phyloP scores from a whole-genome alignment of 1,284 basidiomycete genomes.

The Cryptococcus sp. region DNA sequence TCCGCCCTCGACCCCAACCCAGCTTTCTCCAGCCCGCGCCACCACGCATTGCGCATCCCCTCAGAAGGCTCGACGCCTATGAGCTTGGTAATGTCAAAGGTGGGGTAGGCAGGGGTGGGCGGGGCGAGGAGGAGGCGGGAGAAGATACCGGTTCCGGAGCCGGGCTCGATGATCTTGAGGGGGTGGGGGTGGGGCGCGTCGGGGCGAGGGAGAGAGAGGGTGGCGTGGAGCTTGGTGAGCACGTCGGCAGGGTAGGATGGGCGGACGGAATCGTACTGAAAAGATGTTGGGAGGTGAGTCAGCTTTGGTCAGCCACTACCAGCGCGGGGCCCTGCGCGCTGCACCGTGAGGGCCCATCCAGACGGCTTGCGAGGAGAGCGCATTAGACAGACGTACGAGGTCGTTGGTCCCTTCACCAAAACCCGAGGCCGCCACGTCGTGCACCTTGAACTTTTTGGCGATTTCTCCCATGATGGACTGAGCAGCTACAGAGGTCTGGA shows the following conservation, averaged over 20 bases:
- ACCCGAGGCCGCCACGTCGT: conserved; percentile 39
- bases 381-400: conserved; percentile 27
- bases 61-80: conserved; percentile 49
- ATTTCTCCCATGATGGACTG: too few species aligned
- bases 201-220: conserved; percentile 12
- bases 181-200: neutral
- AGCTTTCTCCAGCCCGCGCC: conserved; percentile 21
- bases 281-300: conserved; percentile 4
- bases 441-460: conserved; percentile 18
- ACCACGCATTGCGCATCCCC: conserved; percentile 50
- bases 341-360: conserved; percentile 1
- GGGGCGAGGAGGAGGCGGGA: conserved; percentile 46
- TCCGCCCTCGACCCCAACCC: conserved; percentile 1
- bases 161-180: conserved; percentile 42
- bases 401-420: conserved; percentile 49
- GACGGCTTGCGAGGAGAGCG: neutral
- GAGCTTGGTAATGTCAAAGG: conserved; percentile 36
- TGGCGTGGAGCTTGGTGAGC: conserved; percentile 35
- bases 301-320: neutral
- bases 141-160: conserved; percentile 52
- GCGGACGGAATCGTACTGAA: conserved; percentile 49
- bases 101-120: conserved; percentile 34
- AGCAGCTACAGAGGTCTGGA: too few species aligned
- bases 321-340: neutral
- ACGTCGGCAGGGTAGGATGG: conserved; percentile 49